A percentile compares a stretch with the other conserved stretches of the same genome.
These are phyloP conservation scores for Pachysandra terminalis DNA, from an alignment of 164 flowering plant species.

Conservation along the genomic window DNA sequence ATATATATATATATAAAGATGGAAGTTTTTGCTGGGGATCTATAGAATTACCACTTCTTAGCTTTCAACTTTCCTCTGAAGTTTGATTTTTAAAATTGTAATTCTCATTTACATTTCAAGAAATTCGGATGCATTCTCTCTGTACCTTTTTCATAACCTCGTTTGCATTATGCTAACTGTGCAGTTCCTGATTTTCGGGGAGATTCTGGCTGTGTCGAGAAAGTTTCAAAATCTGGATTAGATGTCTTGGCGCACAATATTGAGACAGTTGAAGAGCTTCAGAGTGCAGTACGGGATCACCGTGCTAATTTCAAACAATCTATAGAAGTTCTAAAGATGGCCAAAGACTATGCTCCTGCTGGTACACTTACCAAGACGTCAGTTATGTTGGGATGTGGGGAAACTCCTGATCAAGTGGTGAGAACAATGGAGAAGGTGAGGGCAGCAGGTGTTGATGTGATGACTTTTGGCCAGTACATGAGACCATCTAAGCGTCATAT, in stretches of 20 bases:
- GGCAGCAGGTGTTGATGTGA: constrained; percentile 94
- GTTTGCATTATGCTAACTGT: constrained; percentile 6
- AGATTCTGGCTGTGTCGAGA: constrained; percentile 70
- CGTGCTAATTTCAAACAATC: constrained; percentile 96
- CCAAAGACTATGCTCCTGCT: constrained; percentile 75
- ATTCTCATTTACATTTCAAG: not conserved
- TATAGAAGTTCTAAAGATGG: constrained; percentile 73
- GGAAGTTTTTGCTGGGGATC: not conserved
- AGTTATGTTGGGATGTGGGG: constrained; percentile 96
- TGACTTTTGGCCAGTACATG: constrained; percentile 96
- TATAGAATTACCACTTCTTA: not conserved
- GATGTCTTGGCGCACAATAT: constrained; percentile 97
- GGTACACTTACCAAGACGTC: constrained; percentile 97
- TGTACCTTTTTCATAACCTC: not conserved
- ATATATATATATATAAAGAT: no score
- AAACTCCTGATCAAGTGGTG: constrained; percentile 91
- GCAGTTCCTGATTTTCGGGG: constrained; percentile 95
- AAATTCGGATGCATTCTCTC: not conserved
- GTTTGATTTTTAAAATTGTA: not conserved
- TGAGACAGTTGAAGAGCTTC: constrained; percentile 98
- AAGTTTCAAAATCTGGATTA: constrained; percentile 80
- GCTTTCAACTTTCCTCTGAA: no score
- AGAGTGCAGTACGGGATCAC: constrained; percentile 74
- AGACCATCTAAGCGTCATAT: constrained; percentile 99
- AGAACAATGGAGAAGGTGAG: constrained; percentile 95